Base-by-base conservation (phyloP, 192 early-diverging fungal genomes). In the Endogone sp. region DNA sequence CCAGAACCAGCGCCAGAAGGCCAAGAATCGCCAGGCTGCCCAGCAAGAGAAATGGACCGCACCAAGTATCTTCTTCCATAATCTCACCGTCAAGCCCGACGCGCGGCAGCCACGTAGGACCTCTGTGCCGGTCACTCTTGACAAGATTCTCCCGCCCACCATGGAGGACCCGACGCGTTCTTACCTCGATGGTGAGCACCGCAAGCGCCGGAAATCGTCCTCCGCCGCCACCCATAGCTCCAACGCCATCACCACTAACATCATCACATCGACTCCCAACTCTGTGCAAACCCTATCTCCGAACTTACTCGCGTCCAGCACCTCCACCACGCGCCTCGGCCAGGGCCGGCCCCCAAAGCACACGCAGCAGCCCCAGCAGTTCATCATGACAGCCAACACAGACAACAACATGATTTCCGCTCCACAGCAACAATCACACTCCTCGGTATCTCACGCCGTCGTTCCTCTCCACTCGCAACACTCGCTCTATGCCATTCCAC, bases 1-100 rank as follows among this genome's bases (percentile, higher is more conserved):
- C 77, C 94, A 96, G 75, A 95, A 95, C 81, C 85, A 88, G 71
- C 86, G 94, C n/a, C 91, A 92, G 70, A 89, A 85, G 66, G 75
- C 81, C 66, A 86, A 86, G 73, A 80, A 86, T 60, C 59, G 59
- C 10, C 24, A 60, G 59, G 37, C 37, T 11, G 37, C 37, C 16
- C 37, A 49, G 37, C 37, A 49, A 16, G 37, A 49, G 16, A 49
- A 49, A 16, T 49, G 37, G 37, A 16, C 37, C 9, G 37, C 37
- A 16, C 16, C 37, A 11, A 49, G 16, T 1, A 49, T 49, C 37
- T 49, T 49, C 37, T 49, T 49, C 16, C 37, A 49, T 16, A 49
- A 49, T 49, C 37, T 49, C 37, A 49, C 37, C 16, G 37, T 49
- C 37, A 49, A 11, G 37, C 37, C 37, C 37, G 16, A 16, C 37